These are phyloP conservation scores for Atkinsonella hypoxylon DNA, from an alignment of 2,329 filamentous ascomycete genomes.

Conservation along the genomic window DNA sequence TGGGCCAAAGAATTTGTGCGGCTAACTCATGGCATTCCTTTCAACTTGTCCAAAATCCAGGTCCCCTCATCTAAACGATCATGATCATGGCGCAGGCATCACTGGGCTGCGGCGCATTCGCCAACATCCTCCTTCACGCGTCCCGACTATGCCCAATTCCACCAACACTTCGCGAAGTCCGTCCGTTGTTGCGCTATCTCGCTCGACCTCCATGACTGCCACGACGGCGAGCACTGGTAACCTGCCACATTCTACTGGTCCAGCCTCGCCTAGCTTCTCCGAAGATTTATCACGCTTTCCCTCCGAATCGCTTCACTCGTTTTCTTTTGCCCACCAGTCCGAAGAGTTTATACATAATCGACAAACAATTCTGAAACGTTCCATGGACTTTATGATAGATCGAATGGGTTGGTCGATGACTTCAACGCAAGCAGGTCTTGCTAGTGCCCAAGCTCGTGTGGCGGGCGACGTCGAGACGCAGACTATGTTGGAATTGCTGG, in stretches of 20 bases:
- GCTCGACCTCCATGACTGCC: conserved; percentile 60
- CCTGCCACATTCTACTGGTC: conserved; percentile 45
- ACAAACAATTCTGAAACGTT: conserved; percentile 85
- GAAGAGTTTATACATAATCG: conserved; percentile 85
- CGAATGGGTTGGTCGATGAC: conserved; percentile 64
- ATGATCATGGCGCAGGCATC: conserved; percentile 74
- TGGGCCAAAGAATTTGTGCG: background rate
- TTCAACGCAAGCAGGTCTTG: conserved; percentile 60
- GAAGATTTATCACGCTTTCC: conserved; percentile 91
- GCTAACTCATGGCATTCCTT: background rate
- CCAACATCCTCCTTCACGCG: conserved; percentile 53
- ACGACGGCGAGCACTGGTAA: conserved; percentile 47
- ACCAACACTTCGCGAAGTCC: conserved; percentile 50
- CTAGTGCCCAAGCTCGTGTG: conserved; percentile 70
- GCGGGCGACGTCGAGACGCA: conserved; percentile 79
- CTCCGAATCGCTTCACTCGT: conserved; percentile 91
- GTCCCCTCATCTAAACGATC: conserved; percentile 71
- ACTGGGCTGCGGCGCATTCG: conserved; percentile 89
- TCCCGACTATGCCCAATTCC: conserved; percentile 51
- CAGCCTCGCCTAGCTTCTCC: conserved; percentile 61
- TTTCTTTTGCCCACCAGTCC: conserved; percentile 93
- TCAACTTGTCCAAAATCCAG: conserved; percentile 30
- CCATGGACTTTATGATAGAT: conserved; percentile 93
- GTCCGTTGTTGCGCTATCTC: conserved; percentile 44
- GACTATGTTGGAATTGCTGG: conserved; percentile 79